Percentiles rank a stretch among this genome's conserved stretches.
Evolutionary conservation across 2,329 filamentous ascomycete genomes (phyloP).

Genomic region (Aotearoamyces nothofagi): DNA sequence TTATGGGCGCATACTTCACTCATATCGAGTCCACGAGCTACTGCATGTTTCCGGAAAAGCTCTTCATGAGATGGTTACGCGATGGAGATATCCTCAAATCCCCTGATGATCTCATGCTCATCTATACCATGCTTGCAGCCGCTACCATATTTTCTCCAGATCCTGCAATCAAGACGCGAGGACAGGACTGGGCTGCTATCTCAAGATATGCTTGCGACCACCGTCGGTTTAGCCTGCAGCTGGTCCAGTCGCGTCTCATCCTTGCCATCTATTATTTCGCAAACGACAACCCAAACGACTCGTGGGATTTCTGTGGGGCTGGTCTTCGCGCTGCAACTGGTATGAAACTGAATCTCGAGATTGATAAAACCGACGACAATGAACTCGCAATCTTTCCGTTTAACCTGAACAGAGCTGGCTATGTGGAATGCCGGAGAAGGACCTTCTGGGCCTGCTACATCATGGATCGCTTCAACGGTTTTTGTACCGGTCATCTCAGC

Average conservation of each 20-base stretch:
- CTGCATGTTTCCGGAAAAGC: slow-evolving; percentile 36
- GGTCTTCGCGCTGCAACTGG: slow-evolving; percentile 44
- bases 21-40: slow-evolving; percentile 37
- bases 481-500: slow-evolving; percentile 35
- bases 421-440: slow-evolving; percentile 51
- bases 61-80: slow-evolving; percentile 38
- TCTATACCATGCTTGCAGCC: slow-evolving; percentile 43
- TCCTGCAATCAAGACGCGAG: slow-evolving; percentile 25
- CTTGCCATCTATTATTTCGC: slow-evolving; percentile 52
- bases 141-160: slow-evolving; percentile 37
- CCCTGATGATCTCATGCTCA: slow-evolving; percentile 38
- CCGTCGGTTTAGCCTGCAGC: slow-evolving; percentile 40
- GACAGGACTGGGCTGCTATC: slow-evolving; percentile 34
- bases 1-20: slow-evolving; percentile 40
- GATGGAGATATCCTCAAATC: slow-evolving; percentile 28
- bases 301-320: slow-evolving; percentile 47
- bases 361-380: slow-evolving; percentile 29
- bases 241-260: slow-evolving; percentile 53
- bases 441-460: slow-evolving; percentile 61
- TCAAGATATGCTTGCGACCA: slow-evolving; percentile 41
- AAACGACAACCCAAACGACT: slow-evolving; percentile 39
- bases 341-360: slow-evolving; percentile 48
- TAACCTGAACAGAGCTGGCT: slow-evolving; percentile 37
- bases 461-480: slow-evolving; percentile 50
- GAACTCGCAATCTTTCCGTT: slow-evolving; percentile 31